phyloP scores from a whole-genome alignment of 176 grass and related monocot genomes.

The Zea mays region DNA sequence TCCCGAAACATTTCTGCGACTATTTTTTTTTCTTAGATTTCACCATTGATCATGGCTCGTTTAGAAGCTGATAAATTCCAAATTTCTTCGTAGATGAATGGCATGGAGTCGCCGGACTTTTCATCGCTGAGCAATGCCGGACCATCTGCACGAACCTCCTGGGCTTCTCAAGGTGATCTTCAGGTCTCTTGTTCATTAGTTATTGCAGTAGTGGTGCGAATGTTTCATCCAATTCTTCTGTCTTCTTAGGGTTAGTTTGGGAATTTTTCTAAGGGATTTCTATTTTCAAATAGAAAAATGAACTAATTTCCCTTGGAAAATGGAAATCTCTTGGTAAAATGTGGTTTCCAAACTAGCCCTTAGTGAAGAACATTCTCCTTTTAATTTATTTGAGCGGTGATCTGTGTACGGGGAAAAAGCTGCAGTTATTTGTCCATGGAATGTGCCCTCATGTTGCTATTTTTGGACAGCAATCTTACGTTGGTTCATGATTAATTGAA shows the following conservation, averaged over 20 bases:
- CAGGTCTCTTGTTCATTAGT: conserved; percentile 5
- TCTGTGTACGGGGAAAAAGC: conserved; percentile 18
- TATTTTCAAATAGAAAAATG: too few species aligned
- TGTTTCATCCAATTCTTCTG: conserved; percentile 33
- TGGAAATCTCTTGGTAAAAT: too few species aligned
- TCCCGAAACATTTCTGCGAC: background rate
- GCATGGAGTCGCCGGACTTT: conserved; percentile 52
- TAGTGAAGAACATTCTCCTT: conserved; percentile 16
- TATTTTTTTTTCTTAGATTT: background rate
- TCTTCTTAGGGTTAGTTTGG: background rate
- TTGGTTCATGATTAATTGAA: conserved; percentile 20
- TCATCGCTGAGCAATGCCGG: conserved; percentile 36
- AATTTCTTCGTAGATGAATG: conserved; percentile 49
- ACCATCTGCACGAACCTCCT: conserved; percentile 55
- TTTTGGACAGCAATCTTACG: conserved; percentile 17
- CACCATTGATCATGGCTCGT: background rate
- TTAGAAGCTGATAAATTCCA: conserved; percentile 18
- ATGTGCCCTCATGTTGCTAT: conserved; percentile 19
- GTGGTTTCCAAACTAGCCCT: too few species aligned
- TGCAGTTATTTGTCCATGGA: background rate
- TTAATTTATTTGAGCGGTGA: conserved; percentile 13
- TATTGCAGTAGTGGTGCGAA: conserved; percentile 2
- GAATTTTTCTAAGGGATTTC: too few species aligned
- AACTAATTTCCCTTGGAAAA: too few species aligned
- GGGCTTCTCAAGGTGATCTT: conserved; percentile 77